Evolutionary conservation across 2,329 filamentous ascomycete species (phyloP).

Genomic region (Neofusicoccum sp.): DNA sequence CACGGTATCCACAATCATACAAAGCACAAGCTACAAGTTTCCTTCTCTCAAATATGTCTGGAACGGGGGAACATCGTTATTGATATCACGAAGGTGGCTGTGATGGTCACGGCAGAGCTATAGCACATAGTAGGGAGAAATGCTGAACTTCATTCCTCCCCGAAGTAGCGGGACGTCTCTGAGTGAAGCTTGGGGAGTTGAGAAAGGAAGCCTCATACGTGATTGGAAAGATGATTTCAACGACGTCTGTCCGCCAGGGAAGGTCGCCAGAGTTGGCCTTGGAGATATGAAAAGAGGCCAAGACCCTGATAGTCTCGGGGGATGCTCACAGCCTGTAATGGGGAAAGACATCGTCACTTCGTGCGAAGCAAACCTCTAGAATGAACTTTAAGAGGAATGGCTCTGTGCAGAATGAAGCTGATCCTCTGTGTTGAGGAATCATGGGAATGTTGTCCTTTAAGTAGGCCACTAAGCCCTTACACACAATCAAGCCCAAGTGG

Average conservation of each 20-base stretch:
- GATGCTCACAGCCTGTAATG: no score
- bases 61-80: background rate
- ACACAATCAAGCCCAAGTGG: no score
- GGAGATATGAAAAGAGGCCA: background rate
- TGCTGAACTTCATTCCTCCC: background rate
- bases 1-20: background rate
- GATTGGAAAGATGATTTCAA: background rate
- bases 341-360: no score
- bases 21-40: background rate
- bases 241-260: background rate
- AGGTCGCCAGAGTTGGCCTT: background rate
- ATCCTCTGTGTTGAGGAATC: no score
- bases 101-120: background rate
- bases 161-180: background rate
- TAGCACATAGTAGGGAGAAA: background rate
- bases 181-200: background rate
- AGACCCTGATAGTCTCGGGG: background rate
- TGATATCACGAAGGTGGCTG: background rate
- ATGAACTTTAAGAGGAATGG: no score
- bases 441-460: no score
- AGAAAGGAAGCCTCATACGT: background rate
- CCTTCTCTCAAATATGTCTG: background rate
- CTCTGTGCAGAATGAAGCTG: no score
- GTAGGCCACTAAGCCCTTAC: no score
- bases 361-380: no score